phyloP scores from a whole-genome alignment of 305 asterid species.

The Rubia tinctorum region DNA sequence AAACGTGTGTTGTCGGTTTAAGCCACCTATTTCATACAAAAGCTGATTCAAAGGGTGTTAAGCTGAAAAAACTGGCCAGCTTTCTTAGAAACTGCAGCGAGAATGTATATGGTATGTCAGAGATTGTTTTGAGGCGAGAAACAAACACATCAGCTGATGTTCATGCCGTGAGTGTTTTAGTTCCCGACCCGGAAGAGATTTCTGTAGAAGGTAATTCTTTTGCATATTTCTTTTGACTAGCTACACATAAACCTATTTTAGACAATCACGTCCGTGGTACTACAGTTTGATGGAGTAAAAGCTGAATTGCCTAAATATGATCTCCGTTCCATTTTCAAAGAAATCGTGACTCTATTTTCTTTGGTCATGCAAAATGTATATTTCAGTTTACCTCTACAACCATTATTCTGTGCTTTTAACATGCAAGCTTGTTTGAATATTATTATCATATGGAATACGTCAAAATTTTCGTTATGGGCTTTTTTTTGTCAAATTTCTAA shows the following conservation, averaged over 20 bases:
- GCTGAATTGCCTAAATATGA: not conserved
- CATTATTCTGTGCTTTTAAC: conserved; percentile 4
- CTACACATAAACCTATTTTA: not conserved
- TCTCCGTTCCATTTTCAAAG: not conserved
- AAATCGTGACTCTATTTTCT: not conserved
- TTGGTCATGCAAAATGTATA: not conserved
- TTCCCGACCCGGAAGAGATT: conserved; percentile 59
- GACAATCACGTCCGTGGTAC: not conserved
- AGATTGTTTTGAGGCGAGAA: conserved; percentile 72
- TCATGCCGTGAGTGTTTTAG: conserved; percentile 77
- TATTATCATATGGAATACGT: not conserved
- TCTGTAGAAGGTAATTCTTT: conserved; percentile 49
- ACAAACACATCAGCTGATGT: conserved; percentile 62
- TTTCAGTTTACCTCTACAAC: not conserved
- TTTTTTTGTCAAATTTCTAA: not conserved
- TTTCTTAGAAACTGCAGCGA: conserved; percentile 57
- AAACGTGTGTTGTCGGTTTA: conserved; percentile 77
- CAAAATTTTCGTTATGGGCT: not conserved
- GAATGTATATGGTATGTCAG: conserved; percentile 65
- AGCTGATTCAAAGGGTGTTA: conserved; percentile 61
- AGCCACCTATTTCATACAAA: conserved; percentile 71
- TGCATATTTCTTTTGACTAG: not conserved
- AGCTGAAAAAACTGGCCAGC: conserved; percentile 67
- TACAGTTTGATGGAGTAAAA: not conserved
- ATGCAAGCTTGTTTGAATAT: not conserved